phyloP scores from a whole-genome alignment of 345 rosid genomes.

The Raphanus raphanistrum region DNA sequence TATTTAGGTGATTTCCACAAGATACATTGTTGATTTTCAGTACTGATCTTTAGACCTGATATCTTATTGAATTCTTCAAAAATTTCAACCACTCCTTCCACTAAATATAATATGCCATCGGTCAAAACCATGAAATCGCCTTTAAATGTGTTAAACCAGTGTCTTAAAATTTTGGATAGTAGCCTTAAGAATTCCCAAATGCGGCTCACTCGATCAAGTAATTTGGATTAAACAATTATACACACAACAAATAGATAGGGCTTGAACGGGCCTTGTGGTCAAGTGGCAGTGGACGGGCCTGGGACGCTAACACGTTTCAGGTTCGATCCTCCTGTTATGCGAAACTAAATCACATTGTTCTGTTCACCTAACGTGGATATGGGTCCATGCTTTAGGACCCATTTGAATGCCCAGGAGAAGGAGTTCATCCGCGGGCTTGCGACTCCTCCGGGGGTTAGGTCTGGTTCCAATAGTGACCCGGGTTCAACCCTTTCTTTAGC shows the following conservation, averaged over 20 bases:
- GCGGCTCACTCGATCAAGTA: background rate
- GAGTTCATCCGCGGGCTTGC: no score
- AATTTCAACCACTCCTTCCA: background rate
- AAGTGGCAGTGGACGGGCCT: no score
- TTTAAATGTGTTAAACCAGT: background rate
- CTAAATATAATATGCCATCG: background rate
- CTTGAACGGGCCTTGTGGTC: no score
- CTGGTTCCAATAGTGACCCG: no score
- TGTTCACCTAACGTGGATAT: no score
- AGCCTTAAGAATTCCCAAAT: background rate
- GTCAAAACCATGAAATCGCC: background rate
- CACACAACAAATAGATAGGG: background rate
- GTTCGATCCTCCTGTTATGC: no score
- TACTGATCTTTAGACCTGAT: background rate
- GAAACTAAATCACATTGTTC: no score
- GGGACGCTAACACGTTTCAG: no score
- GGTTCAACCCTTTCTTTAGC: no score
- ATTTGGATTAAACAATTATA: background rate
- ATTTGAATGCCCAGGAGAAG: no score
- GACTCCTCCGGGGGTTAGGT: no score
- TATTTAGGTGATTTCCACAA: background rate
- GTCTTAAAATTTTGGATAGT: background rate
- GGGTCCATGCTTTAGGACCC: no score
- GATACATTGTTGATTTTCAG: background rate
- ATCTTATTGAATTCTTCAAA: background rate